A percentile compares a stretch with the other conserved stretches of the same genome.
Evolutionary conservation across 768 basidiomycete genomes (phyloP).

Genomic region (Boletellus ananiceps): DNA sequence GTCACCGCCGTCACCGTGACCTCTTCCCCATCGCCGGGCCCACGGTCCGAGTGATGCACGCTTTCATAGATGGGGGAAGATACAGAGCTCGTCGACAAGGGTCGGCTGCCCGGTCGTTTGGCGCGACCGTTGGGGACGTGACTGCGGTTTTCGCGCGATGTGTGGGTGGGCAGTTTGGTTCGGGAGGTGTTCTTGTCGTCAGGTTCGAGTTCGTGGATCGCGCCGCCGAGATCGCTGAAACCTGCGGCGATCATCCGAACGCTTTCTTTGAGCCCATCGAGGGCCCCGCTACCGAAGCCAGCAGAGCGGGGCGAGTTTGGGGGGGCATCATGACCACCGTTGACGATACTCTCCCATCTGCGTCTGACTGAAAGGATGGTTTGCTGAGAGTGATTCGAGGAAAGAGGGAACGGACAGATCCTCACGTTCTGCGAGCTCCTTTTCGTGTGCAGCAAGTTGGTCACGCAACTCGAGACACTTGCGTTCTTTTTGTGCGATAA

Average conservation of each 20-base stretch:
- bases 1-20: background rate
- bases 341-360: conserved; percentile 80
- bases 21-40: background rate
- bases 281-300: conserved; percentile 20
- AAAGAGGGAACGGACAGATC: too few relatives aligned
- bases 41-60: background rate
- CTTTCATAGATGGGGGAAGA: conserved; percentile 38
- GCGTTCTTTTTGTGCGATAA: conserved; percentile 84
- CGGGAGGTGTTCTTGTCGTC: background rate
- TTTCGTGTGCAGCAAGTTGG: conserved; percentile 67
- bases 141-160: conserved; percentile 14
- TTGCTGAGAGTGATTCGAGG: background rate
- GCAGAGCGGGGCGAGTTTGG: background rate
- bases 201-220: conserved; percentile 13
- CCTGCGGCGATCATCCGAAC: conserved; percentile 56
- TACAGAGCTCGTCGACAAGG: conserved; percentile 43
- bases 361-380: conserved; percentile 54
- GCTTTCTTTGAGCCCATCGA: conserved; percentile 63
- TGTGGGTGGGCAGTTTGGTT: background rate
- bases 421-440: conserved; percentile 60
- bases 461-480: conserved; percentile 78
- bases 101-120: conserved; percentile 26
- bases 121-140: conserved; percentile 21
- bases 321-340: conserved; percentile 38
- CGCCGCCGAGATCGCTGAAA: conserved; percentile 29